Evolutionary conservation across 2,329 filamentous ascomycete genomes (phyloP), one percentile per base, ranked within the genome.

Genomic region (Ceratocystis variospora): DNA sequence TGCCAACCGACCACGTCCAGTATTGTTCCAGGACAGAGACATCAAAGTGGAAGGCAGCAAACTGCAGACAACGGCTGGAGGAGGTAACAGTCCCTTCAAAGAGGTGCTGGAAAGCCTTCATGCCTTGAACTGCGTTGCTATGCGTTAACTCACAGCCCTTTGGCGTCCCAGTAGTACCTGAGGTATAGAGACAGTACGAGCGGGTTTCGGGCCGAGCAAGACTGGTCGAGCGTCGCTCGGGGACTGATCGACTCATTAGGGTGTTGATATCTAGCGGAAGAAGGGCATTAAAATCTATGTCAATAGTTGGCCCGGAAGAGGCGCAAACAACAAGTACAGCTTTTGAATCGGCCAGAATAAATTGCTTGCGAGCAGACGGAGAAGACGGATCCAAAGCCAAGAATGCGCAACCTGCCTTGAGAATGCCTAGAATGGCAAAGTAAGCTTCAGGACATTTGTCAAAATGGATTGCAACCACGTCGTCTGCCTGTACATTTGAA

Each of bases 11-110:
- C 92, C 92, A 96, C 67, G 87, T 94, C 90, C 90, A 96, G 73
- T 93, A 96, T 72, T 96, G 92, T 72, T 96, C 92, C 0, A 96
- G 80, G 0, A 96, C 88, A 1, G 89, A 94, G 3, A 96, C 92
- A 71, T 96, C 93, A 68, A 96, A 96, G 74, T 96, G 93, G 66
- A 96, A 90, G 0, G 90, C 92, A 0, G 93, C 93, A 72, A 96
- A 96, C 72, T 96, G 93, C 0, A 96, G 79, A 87, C 90, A 96
- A 67, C 88, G 84, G 0, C 91, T 95, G 0, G 81, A 73, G 0
- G 79, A 71, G 50, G 87, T 81, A 89, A 90, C 96, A 71, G 90
- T 87, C 0, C 81, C 84, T 4, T 76, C 75, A 72, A 96, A 96
- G 0, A 96, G 79, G 37, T 85, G 78, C 71, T 90, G 86, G 73